phyloP scores from a whole-genome alignment of 2,329 filamentous ascomycete species.

The Dendrostoma leiphaemia region DNA sequence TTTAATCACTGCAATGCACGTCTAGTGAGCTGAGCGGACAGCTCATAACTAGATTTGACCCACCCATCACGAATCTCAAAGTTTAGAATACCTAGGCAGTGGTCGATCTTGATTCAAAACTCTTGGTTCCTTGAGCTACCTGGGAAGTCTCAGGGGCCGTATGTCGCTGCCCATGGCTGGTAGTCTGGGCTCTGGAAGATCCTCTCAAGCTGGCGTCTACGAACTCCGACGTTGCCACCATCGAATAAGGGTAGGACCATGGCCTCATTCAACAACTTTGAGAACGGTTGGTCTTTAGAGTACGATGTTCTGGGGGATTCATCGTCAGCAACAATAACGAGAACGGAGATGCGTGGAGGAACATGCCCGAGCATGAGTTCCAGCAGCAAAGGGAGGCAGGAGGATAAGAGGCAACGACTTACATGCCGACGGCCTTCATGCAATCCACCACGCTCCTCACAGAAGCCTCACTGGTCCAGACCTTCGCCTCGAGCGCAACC shows the following conservation, averaged over 20 bases:
- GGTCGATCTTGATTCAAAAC: too few species aligned
- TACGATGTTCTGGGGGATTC: constrained; percentile 34
- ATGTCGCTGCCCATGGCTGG: constrained; percentile 42
- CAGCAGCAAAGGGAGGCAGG: not conserved
- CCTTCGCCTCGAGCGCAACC: constrained; percentile 46
- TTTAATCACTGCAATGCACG: too few species aligned
- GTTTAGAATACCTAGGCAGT: too few species aligned
- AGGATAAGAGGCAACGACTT: constrained; percentile 7
- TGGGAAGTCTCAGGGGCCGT: too few species aligned
- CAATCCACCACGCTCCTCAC: constrained; percentile 45
- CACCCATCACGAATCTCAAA: too few species aligned
- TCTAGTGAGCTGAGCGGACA: too few species aligned
- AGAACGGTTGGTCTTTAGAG: constrained; percentile 38
- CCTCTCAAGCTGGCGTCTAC: constrained; percentile 45
- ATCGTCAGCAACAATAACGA: not conserved
- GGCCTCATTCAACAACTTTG: constrained; percentile 41
- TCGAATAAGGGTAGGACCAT: constrained; percentile 49
- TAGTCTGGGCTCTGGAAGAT: constrained; percentile 43
- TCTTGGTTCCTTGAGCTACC: too few species aligned
- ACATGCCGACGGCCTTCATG: constrained; percentile 51
- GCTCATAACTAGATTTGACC: too few species aligned
- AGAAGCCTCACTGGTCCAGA: constrained; percentile 46
- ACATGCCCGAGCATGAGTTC: constrained; percentile 29
- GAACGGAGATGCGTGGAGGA: constrained; percentile 18
- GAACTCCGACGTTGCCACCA: constrained; percentile 52